These are phyloP conservation scores for Exophiala spinifera DNA, from an alignment of 2,329 filamentous ascomycete species.

Conservation along the genomic window DNA sequence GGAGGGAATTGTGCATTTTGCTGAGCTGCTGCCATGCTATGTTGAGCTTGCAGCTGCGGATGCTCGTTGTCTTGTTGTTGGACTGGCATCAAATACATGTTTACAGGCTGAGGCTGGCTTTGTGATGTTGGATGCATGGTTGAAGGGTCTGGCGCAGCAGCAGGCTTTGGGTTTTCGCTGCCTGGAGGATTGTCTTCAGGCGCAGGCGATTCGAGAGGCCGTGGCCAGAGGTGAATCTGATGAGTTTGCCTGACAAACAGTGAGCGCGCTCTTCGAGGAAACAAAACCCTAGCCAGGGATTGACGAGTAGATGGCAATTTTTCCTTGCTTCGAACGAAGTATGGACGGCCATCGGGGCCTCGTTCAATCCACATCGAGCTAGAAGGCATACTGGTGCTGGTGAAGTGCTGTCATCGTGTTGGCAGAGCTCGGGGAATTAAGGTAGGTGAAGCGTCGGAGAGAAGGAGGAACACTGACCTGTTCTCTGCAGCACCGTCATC, in stretches of 20 bases:
- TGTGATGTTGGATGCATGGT: slow-evolving; percentile 18
- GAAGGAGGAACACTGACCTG: slow-evolving; percentile 20
- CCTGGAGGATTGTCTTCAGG: slow-evolving; percentile 5
- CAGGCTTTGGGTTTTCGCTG: not conserved
- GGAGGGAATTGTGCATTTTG: slow-evolving; percentile 8
- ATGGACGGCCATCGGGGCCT: slow-evolving; percentile 22
- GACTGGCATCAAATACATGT: slow-evolving; percentile 15
- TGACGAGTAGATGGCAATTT: slow-evolving; percentile 6
- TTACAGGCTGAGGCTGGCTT: slow-evolving; percentile 16
- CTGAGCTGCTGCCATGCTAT: slow-evolving; percentile 2
- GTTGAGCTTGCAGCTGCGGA: not conserved
- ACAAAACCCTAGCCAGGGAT: slow-evolving; percentile 9
- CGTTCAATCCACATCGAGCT: slow-evolving; percentile 24
- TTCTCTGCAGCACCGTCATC: slow-evolving; percentile 4
- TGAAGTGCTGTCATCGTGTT: slow-evolving; percentile 1
- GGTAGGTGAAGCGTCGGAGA: slow-evolving; percentile 1
- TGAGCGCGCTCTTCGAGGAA: slow-evolving; percentile 20
- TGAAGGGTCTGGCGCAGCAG: slow-evolving; percentile 1
- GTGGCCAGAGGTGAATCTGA: slow-evolving; percentile 2
- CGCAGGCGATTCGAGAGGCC: slow-evolving; percentile 5
- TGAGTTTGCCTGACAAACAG: slow-evolving; percentile 22
- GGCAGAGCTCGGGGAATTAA: not conserved
- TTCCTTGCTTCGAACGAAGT: slow-evolving; percentile 24
- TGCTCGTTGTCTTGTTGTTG: slow-evolving; percentile 9
- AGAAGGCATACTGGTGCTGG: slow-evolving; percentile 4